Percentiles rank a stretch among this genome's conserved stretches.
Conservation (phyloP, 2,329 filamentous ascomycete genomes). For the Fusarium brachygibbosum region DNA sequence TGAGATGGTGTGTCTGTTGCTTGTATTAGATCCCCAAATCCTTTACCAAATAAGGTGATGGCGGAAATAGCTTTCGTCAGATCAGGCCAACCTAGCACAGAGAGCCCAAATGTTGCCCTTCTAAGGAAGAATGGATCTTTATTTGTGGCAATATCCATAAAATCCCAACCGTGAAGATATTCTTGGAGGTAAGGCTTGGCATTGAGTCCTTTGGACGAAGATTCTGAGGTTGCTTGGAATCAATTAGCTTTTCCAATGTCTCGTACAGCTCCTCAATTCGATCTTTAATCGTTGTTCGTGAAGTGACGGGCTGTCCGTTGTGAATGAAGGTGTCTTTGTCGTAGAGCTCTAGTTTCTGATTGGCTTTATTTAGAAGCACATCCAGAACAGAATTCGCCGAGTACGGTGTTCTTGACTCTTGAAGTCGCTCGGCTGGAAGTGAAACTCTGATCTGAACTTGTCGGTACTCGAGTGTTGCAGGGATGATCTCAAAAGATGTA, state of each 20-base stretch:
- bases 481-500: not conserved
- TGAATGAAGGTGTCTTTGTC: not conserved
- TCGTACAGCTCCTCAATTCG: not conserved
- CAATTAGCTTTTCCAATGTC: not conserved
- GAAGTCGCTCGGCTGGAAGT: rapidly evolving
- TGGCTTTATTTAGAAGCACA: not conserved
- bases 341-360: not conserved
- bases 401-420: not conserved
- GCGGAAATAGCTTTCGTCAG: rapidly evolving
- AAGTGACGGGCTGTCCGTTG: rapidly evolving
- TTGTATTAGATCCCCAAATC: not conserved
- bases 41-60: rapidly evolving
- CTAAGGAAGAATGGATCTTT: not conserved
- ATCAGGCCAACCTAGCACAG: not conserved
- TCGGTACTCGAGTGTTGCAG: not conserved
- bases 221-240: not conserved
- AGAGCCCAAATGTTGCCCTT: rapidly evolving
- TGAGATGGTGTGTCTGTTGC: rapidly evolving
- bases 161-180: not conserved
- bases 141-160: not conserved
- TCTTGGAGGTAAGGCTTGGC: not conserved
- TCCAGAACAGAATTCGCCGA: rapidly evolving
- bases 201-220: rapidly evolving
- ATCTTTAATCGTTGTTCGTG: not conserved
- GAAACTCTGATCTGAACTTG: not conserved